These are phyloP conservation scores for Castanospermum australe DNA, from an alignment of 306 rosid genomes.

Conservation along the genomic window DNA sequence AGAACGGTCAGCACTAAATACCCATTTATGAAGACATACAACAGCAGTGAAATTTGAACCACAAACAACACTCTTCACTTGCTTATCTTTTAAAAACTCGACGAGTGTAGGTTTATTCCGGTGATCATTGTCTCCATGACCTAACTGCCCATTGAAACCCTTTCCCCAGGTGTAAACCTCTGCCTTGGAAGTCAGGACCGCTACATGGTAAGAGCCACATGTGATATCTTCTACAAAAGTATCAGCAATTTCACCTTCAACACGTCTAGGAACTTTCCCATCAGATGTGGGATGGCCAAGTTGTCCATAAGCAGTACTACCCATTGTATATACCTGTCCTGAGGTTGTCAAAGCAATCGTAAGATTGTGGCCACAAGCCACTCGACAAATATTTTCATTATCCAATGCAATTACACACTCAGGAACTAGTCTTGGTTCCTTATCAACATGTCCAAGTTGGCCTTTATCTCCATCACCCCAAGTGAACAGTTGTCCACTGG, in stretches of 20 bases:
- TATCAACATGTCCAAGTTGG: conserved; percentile 80
- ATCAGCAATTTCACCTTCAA: conserved; percentile 62
- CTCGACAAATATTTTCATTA: conserved; percentile 66
- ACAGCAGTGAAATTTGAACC: conserved; percentile 92
- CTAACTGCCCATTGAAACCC: conserved; percentile 95
- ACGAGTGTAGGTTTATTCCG: conserved; percentile 80
- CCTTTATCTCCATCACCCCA: conserved; percentile 99
- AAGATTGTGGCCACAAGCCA: conserved; percentile 85
- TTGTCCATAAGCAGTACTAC: conserved; percentile 83
- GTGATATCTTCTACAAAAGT: conserved; percentile 77
- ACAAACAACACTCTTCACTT: conserved; percentile 74
- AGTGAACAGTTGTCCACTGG: conserved; percentile 72
- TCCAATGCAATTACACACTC: conserved; percentile 61
- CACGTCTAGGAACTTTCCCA: conserved; percentile 67
- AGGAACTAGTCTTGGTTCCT: conserved; percentile 67
- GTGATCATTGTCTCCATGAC: conserved; percentile 81
- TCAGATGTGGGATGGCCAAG: conserved; percentile 73
- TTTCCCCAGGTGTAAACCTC: conserved; percentile 99
- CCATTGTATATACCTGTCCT: conserved; percentile 88
- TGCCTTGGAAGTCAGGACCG: conserved; percentile 78
- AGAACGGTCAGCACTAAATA: conserved; percentile 77
- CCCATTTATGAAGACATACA: conserved; percentile 89
- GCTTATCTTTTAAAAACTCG: conserved; percentile 65
- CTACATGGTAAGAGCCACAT: conserved; percentile 93
- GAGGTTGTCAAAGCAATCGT: conserved; percentile 78